Conservation (phyloP, 1,139 yeast genomes). For the Oligophagozyma castellii region DNA sequence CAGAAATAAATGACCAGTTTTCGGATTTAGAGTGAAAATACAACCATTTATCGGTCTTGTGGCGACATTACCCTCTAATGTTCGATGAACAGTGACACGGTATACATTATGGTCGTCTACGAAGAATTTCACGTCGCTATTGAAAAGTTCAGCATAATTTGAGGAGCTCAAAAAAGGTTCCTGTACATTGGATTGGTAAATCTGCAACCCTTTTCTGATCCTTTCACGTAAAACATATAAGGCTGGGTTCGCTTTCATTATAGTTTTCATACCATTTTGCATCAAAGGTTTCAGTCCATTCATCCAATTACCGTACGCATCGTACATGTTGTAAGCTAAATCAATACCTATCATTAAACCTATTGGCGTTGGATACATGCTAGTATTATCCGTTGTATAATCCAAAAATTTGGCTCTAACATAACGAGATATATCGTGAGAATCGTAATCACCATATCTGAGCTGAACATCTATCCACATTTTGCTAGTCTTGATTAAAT, state of each 20-base stretch:
- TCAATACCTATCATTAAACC: conserved; percentile 88
- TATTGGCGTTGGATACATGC: conserved; percentile 85
- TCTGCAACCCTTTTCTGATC: conserved; percentile 82
- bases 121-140: conserved; percentile 68
- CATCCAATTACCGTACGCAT: conserved; percentile 96
- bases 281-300: conserved; percentile 83
- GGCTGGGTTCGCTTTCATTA: conserved; percentile 93
- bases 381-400: conserved; percentile 76
- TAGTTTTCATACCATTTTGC: conserved; percentile 85
- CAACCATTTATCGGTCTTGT: conserved; percentile 94
- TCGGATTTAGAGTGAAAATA: conserved; percentile 77
- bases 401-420: conserved; percentile 88
- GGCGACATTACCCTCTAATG: conserved; percentile 85
- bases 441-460: conserved; percentile 93
- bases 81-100: conserved; percentile 84
- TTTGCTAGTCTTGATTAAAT: conserved; percentile 39
- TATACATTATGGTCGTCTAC: conserved; percentile 91
- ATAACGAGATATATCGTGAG: conserved; percentile 91
- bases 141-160: conserved; percentile 82
- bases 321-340: conserved; percentile 90
- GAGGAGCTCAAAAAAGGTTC: conserved; percentile 83
- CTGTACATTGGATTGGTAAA: conserved; percentile 87
- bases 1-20: conserved; percentile 76
- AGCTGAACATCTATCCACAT: conserved; percentile 94
- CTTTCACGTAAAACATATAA: conserved; percentile 84